phyloP scores from a whole-genome alignment of 371 early-diverging fungal genomes.

The Rhizopus microsporus region DNA sequence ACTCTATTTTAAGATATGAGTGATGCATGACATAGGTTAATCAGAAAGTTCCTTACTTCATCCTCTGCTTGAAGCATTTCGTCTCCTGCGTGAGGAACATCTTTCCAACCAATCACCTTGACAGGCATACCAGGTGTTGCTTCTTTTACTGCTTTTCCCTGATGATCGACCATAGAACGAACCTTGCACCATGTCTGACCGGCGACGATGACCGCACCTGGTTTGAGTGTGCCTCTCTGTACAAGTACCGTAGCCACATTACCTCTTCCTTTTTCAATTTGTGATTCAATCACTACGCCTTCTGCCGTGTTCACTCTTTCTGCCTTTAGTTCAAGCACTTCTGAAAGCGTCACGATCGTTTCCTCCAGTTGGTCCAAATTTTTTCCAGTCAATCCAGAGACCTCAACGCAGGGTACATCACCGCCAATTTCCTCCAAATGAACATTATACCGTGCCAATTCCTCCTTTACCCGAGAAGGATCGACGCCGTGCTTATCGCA shows the following conservation, averaged over 20 bases:
- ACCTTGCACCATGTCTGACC: slow-evolving; percentile 88
- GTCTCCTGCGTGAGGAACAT: slow-evolving; percentile 90
- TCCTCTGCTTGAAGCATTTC: slow-evolving; percentile 76
- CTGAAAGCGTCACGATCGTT: slow-evolving; percentile 82
- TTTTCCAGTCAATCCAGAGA: slow-evolving; percentile 85
- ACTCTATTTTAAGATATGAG: slow-evolving; percentile 45
- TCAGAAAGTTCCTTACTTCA: slow-evolving; percentile 44
- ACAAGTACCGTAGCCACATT: slow-evolving; percentile 87
- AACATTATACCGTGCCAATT: slow-evolving; percentile 76
- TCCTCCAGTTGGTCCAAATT: slow-evolving; percentile 90
- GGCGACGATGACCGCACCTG: slow-evolving; percentile 81
- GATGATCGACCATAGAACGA: slow-evolving; percentile 80
- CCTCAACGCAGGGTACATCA: slow-evolving; percentile 87
- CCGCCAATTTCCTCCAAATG: slow-evolving; percentile 94
- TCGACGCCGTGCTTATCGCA: slow-evolving; percentile 91
- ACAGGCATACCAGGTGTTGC: slow-evolving; percentile 92
- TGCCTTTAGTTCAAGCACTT: slow-evolving; percentile 84
- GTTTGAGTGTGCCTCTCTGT: slow-evolving; percentile 79
- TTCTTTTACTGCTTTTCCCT: slow-evolving; percentile 66
- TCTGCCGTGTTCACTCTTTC: slow-evolving; percentile 73
- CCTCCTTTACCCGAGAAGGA: slow-evolving; percentile 72
- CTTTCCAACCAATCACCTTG: slow-evolving; percentile 92
- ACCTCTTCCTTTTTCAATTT: slow-evolving; percentile 83
- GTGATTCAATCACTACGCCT: slow-evolving; percentile 88
- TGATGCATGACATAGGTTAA: too few relatives aligned